A percentile compares a stretch with the other conserved stretches of the same genome.
These are phyloP conservation scores for Plasmodium vivax DNA, from an alignment of 169 alveolate genomes.

Conservation along the genomic window DNA sequence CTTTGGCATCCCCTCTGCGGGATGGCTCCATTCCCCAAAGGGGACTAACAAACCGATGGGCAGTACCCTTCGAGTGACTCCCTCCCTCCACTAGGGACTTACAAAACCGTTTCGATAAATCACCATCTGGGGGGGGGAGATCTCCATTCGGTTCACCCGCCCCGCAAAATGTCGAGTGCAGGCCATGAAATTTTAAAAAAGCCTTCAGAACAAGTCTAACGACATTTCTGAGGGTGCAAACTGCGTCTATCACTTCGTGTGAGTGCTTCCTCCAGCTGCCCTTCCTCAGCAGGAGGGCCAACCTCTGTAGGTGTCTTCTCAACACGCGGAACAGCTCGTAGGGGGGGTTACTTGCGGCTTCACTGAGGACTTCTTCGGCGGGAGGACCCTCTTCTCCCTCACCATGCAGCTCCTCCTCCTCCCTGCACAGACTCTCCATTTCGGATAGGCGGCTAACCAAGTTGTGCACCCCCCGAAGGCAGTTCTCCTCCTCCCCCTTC, in stretches of 20 bases:
- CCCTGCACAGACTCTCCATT: conserved; percentile 7
- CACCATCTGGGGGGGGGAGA: background rate
- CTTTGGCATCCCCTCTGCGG: background rate
- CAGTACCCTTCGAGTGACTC: background rate
- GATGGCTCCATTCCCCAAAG: background rate
- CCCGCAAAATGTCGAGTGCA: background rate
- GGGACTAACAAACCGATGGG: background rate
- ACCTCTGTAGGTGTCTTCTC: conserved; percentile 6
- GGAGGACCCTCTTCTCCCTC: too few relatives aligned
- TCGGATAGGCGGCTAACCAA: background rate
- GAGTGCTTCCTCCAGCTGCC: background rate
- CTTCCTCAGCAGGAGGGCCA: background rate
- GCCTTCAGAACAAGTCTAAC: conserved; percentile 14
- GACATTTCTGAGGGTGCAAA: conserved; percentile 1
- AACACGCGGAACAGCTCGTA: background rate
- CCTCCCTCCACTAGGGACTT: background rate
- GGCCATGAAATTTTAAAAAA: conserved; percentile 22
- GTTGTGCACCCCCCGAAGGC: background rate
- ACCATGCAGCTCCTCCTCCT: background rate
- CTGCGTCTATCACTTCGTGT: conserved; percentile 11
- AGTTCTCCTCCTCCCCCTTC: conserved; percentile 1
- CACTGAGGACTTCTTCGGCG: too few relatives aligned
- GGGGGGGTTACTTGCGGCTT: background rate
- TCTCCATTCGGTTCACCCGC: background rate
- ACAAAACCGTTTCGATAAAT: background rate